Base-by-base conservation (phyloP, 2,329 filamentous ascomycete species). In the Alternaria brassicicola region DNA sequence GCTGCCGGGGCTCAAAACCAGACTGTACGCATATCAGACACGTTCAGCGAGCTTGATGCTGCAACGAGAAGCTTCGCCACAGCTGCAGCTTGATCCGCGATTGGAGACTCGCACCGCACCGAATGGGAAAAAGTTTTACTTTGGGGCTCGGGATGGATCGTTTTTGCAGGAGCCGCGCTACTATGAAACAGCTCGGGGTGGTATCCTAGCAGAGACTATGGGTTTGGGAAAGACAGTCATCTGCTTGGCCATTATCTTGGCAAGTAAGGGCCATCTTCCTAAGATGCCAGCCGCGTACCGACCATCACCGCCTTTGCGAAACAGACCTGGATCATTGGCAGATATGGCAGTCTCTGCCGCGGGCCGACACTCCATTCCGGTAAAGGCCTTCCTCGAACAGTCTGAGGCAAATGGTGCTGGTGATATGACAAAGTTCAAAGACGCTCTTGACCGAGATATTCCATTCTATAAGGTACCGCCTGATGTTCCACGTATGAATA, bases 171-270 rank as follows among this genome's bases (percentile, higher is more conserved):
- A 89, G n/a, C 88, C 90, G 10, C 83, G 85, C 2, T 85, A 86
- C 57, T 97, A 94, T 66, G 92, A 95, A 42, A 84, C 87, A 25
- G 85, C 88, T 5, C 83, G 84, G 57, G 93, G 93, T 31, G 94
- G 93, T 3, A 89, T 94, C 13, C 79, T 93, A 13, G 90, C 90
- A 0, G 91, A 95, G 71, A 89, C 91, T 63, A 93, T 93, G 90
- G 84, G 84, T 28, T 79, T 81, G 45, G 93, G 94, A 0, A 98
- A 97, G 79, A 97, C 94, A 0, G 78, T 97, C 25, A 96, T 97
- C 10, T 94, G 90, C 63, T 79, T 98, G 2, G 75, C 82, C 5
- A 69, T 83, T n/a, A 80, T 97, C 36, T 80, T 96, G 25, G 88
- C 92, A 3, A 96, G 92, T 0, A 87, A 85, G 66, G 82, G 88